Percentiles rank a stretch among this genome's conserved stretches.
Evolutionary conservation across 1,284 basidiomycete species (phyloP).

Genomic region (Wolfiporia cocos): DNA sequence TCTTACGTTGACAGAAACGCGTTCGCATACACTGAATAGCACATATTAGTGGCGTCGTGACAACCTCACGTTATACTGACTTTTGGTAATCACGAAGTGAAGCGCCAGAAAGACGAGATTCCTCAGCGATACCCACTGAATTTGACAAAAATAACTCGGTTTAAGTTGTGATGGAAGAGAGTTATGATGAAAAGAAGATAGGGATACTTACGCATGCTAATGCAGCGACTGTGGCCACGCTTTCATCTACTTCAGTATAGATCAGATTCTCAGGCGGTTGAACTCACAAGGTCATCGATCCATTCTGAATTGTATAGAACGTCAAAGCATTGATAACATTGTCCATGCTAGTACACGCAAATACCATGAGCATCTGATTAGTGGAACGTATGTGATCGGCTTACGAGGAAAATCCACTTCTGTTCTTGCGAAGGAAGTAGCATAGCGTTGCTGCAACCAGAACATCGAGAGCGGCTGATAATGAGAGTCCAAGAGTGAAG

Average conservation of each 20-base stretch:
- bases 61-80: constrained; percentile 24
- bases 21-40: constrained; percentile 33
- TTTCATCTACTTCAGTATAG: constrained; percentile 11
- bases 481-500: constrained; percentile 46
- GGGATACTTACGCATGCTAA: constrained; percentile 39
- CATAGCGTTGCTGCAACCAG: constrained; percentile 44
- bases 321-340: constrained; percentile 41
- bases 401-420: constrained; percentile 36
- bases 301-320: constrained; percentile 47
- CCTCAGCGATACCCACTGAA: constrained; percentile 43
- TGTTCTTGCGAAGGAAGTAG: constrained; percentile 35
- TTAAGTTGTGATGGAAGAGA: constrained; percentile 9
- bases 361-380: too few species aligned
- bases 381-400: not conserved
- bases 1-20: constrained; percentile 34
- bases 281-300: constrained; percentile 41
- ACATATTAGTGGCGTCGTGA: not conserved
- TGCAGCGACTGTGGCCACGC: constrained; percentile 39
- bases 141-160: constrained; percentile 12
- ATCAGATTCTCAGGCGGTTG: constrained; percentile 1
- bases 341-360: constrained; percentile 35
- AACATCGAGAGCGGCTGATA: constrained; percentile 45
- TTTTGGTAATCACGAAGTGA: constrained; percentile 44
- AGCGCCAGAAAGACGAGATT: constrained; percentile 46
- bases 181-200: not conserved